Percentiles rank a stretch among this genome's conserved stretches.
phyloP scores from a whole-genome alignment of 2,329 filamentous ascomycete genomes.

The Juglanconis sp. region DNA sequence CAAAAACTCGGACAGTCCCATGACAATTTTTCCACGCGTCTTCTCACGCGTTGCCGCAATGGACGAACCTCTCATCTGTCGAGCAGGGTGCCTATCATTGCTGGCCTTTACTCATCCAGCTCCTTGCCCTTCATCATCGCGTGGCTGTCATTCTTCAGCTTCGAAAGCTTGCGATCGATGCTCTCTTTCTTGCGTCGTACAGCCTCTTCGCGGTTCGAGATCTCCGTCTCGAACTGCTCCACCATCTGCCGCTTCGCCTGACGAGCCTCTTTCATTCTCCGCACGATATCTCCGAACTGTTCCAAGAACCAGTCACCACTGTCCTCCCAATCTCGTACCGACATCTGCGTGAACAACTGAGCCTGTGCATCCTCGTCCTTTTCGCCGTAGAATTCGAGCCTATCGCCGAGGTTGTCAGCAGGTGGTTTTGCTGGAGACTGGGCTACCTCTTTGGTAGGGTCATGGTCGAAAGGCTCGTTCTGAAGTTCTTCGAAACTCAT shows the following conservation, averaged over 20 bases:
- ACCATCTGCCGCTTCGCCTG: slow-evolving; percentile 48
- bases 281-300: slow-evolving; percentile 49
- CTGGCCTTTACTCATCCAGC: slow-evolving; percentile 21
- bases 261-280: slow-evolving; percentile 45
- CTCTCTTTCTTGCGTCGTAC: slow-evolving; percentile 51
- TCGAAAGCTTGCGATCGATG: slow-evolving; percentile 53
- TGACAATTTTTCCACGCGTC: not conserved
- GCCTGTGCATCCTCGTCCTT: slow-evolving; percentile 40
- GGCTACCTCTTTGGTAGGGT: slow-evolving; percentile 47
- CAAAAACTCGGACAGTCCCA: not conserved
- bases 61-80: not conserved
- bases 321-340: slow-evolving; percentile 55
- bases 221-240: slow-evolving; percentile 51
- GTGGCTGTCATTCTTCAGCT: slow-evolving; percentile 55
- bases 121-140: slow-evolving; percentile 50
- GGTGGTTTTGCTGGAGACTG: slow-evolving; percentile 31
- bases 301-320: slow-evolving; percentile 59
- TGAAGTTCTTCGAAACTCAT: slow-evolving; percentile 53
- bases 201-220: slow-evolving; percentile 51
- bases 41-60: not conserved
- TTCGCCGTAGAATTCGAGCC: slow-evolving; percentile 47
- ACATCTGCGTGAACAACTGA: slow-evolving; percentile 51
- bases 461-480: slow-evolving; percentile 54
- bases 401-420: slow-evolving; percentile 43
- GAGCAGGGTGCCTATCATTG: not conserved